Conservation (phyloP, 306 rosid species). For the Dryas alaskensis region DNA sequence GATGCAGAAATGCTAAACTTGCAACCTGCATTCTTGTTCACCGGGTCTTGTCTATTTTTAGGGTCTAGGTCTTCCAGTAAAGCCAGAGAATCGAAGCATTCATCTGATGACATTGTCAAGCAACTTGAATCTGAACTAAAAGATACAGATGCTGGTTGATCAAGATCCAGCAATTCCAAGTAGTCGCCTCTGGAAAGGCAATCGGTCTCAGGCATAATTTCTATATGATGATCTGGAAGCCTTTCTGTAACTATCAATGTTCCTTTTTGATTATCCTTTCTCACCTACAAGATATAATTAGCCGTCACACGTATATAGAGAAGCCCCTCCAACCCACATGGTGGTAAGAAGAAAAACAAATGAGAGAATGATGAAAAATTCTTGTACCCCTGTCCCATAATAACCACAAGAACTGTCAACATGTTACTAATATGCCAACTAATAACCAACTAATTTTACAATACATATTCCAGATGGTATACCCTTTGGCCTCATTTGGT, state of each 20-base stretch:
- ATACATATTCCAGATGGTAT: no score
- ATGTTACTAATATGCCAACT: no score
- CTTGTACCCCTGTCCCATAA: no score
- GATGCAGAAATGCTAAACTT: slow-evolving; percentile 29
- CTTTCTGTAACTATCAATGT: slow-evolving; percentile 22
- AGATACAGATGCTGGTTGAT: slow-evolving; percentile 27
- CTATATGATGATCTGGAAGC: slow-evolving; percentile 11
- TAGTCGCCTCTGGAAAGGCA: slow-evolving; percentile 28
- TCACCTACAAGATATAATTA: slow-evolving; percentile 25
- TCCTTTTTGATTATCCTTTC: slow-evolving; percentile 16
- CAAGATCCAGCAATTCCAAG: slow-evolving; percentile 44
- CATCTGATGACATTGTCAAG: slow-evolving; percentile 38
- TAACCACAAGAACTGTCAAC: no score
- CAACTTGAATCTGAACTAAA: slow-evolving; percentile 49
- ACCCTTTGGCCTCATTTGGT: no score
- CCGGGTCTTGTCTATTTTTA: neutral
- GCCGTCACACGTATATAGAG: slow-evolving; percentile 10
- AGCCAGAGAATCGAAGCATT: slow-evolving; percentile 32
- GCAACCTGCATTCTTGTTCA: slow-evolving; percentile 25
- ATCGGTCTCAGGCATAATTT: slow-evolving; percentile 21
- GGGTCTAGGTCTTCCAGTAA: slow-evolving; percentile 31
- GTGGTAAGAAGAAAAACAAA: no score
- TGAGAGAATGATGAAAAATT: no score
- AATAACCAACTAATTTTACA: no score
- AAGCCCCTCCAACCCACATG: slow-evolving; percentile 2